Evolutionary conservation across 352 stramenopile species (phyloP), one percentile per base, ranked within the genome.

Genomic region (Pythium brachiatum): DNA sequence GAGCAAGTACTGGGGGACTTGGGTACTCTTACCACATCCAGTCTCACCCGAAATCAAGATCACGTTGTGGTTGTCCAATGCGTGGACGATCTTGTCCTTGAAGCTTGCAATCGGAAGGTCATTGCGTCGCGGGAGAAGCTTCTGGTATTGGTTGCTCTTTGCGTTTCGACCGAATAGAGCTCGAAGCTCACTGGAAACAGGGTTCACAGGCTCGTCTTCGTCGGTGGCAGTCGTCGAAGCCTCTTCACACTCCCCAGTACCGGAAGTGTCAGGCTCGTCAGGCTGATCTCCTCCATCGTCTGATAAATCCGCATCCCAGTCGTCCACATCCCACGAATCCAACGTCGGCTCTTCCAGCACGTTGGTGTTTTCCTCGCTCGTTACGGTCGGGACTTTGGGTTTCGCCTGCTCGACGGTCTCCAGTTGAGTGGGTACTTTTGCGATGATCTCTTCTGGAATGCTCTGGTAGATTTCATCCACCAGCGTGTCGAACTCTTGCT

Each of bases 1-100:
- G 1, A 99, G 78, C 32, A 99, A 80, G 38, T 98, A 99, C 64
- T 99, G 96, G 29, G 96, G 96, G 21, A 99, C 96, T 68, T 99
- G 96, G 3, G 95, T 98, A 55, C 89, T 97, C 58, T 98, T 98
- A 16, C 94, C 95, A 64, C 90, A 98, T 29, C 95, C 94, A 25
- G 94, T 99, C 53, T 98, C 95, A 23, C 95, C 97, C 1, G 91
- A 98, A 3, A 99, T 85, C 9, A 99, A 69, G 25, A 99, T 76
- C 16, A 99, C 94, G 38, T 98, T 74, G 65, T 96, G 83, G 18
- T 69, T 52, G 18, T 69, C 68, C 21, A 99, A 50, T 29, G 83
- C 74, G 0, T 78, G 62, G 11, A 99, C 60, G 43, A 99, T 84
- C 47, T 97, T 67, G 18, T 70, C 43, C 53, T 88, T 84, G 52